A percentile compares a stretch with the other conserved stretches of the same genome.
Conservation (phyloP, 2,329 filamentous ascomycete species). For the Colletotrichum kahawae region DNA sequence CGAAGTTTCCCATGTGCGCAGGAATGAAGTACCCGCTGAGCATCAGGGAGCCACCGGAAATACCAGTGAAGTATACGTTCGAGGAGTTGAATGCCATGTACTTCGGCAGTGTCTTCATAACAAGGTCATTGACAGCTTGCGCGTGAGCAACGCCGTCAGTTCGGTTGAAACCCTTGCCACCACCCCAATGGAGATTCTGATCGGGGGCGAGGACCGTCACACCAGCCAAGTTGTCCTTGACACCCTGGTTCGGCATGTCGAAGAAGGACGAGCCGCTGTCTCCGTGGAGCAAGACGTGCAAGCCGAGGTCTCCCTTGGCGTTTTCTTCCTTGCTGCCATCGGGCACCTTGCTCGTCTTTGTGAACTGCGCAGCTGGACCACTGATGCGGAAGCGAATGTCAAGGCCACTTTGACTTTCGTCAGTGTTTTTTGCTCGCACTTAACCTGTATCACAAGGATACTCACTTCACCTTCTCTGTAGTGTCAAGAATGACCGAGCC, state of each 20-base stretch:
- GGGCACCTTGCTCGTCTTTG: slow-evolving; percentile 49
- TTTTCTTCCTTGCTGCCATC: slow-evolving; percentile 25
- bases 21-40: slow-evolving; percentile 64
- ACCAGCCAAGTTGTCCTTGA: slow-evolving; percentile 54
- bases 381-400: slow-evolving; percentile 60
- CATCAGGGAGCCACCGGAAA: slow-evolving; percentile 58
- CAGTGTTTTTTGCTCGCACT: not conserved
- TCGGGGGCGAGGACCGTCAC: slow-evolving; percentile 60
- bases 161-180: slow-evolving; percentile 53
- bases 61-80: slow-evolving; percentile 62
- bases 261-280: slow-evolving; percentile 65
- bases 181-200: slow-evolving; percentile 62
- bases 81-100: slow-evolving; percentile 57
- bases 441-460: not conserved
- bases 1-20: slow-evolving; percentile 55
- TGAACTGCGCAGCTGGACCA: slow-evolving; percentile 59
- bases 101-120: slow-evolving; percentile 52
- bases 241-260: slow-evolving; percentile 60
- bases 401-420: slow-evolving; percentile 42
- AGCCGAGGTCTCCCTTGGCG: slow-evolving; percentile 43
- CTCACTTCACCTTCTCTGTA: slow-evolving; percentile 58
- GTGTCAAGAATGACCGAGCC: slow-evolving; percentile 61
- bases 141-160: slow-evolving; percentile 61
- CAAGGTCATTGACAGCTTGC: slow-evolving; percentile 59
- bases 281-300: slow-evolving; percentile 64